A percentile compares a stretch with the other conserved stretches of the same genome.
These are phyloP conservation scores for Petunia axillaris DNA, from an alignment of 257 asterid genomes.

Conservation along the genomic window DNA sequence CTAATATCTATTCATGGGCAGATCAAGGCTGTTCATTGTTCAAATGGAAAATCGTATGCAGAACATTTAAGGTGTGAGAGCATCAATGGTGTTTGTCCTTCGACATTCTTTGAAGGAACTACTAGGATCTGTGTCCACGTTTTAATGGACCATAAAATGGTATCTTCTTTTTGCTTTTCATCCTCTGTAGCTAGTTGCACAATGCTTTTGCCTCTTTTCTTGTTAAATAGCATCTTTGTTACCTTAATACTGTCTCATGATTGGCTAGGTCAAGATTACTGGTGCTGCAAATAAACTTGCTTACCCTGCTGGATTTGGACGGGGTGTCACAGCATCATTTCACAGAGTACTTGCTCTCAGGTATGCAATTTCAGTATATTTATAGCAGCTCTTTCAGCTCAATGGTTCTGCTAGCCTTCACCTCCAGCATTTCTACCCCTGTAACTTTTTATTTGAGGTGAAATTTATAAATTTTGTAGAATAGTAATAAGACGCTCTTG, in stretches of 20 bases:
- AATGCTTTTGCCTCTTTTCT: background rate
- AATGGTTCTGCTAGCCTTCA: slow-evolving; percentile 1
- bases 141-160: slow-evolving; percentile 48
- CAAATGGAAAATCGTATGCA: slow-evolving; percentile 37
- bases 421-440: slow-evolving; percentile 12
- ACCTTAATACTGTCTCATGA: slow-evolving; percentile 30
- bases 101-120: slow-evolving; percentile 48
- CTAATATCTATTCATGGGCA: slow-evolving; percentile 65
- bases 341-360: slow-evolving; percentile 72
- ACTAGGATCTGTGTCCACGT: slow-evolving; percentile 66
- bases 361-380: slow-evolving; percentile 39
- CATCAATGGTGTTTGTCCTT: slow-evolving; percentile 32
- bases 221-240: slow-evolving; percentile 20
- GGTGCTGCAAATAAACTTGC: slow-evolving; percentile 50
- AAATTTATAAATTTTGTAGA: background rate
- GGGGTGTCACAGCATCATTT: slow-evolving; percentile 68
- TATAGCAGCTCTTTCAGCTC: slow-evolving; percentile 10
- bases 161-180: slow-evolving; percentile 38
- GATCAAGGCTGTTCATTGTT: slow-evolving; percentile 63
- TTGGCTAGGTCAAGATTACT: slow-evolving; percentile 63
- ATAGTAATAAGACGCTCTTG: slow-evolving; percentile 1
- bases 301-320: slow-evolving; percentile 69
- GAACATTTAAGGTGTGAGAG: slow-evolving; percentile 38
- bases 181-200: background rate
- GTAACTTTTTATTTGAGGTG: slow-evolving; percentile 12